These are phyloP conservation scores for Elsinoe arachidis DNA, from an alignment of 2,329 filamentous ascomycete species.

Conservation along the genomic window DNA sequence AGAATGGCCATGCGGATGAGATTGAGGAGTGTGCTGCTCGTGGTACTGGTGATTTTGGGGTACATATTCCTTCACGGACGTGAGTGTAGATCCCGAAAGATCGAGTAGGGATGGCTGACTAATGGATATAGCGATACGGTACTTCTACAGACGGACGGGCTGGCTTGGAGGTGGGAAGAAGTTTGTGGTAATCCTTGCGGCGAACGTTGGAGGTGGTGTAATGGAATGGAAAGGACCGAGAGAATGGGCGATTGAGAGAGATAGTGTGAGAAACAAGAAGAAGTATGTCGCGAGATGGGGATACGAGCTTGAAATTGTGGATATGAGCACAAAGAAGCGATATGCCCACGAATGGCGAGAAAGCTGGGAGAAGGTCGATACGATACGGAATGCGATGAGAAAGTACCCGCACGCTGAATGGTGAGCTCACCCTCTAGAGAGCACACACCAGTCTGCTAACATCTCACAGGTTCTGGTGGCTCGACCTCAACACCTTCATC, in stretches of 20 bases:
- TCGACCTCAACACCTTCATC: conserved; percentile 93
- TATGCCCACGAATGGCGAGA: conserved; percentile 99
- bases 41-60: conserved; percentile 52
- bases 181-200: conserved; percentile 84
- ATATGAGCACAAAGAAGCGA: conserved; percentile 97
- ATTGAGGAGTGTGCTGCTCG: conserved; percentile 45
- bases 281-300: conserved; percentile 82
- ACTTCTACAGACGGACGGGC: conserved; percentile 60
- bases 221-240: conserved; percentile 98
- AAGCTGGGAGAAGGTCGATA: conserved; percentile 98
- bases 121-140: conserved; percentile 42
- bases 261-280: conserved; percentile 91
- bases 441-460: conserved; percentile 23
- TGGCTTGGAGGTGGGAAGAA: conserved; percentile 78
- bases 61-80: conserved; percentile 32
- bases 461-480: conserved; percentile 90
- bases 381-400: conserved; percentile 74
- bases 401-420: conserved; percentile 96
- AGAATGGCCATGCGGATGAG: conserved; percentile 57
- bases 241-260: conserved; percentile 96
- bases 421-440: conserved; percentile 44
- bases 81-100: not conserved
- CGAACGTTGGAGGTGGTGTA: conserved; percentile 90
- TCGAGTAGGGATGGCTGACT: not conserved
- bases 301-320: conserved; percentile 90